Conservation (phyloP, 2,329 filamentous ascomycete genomes). For the Arthrocladium fulminans region DNA sequence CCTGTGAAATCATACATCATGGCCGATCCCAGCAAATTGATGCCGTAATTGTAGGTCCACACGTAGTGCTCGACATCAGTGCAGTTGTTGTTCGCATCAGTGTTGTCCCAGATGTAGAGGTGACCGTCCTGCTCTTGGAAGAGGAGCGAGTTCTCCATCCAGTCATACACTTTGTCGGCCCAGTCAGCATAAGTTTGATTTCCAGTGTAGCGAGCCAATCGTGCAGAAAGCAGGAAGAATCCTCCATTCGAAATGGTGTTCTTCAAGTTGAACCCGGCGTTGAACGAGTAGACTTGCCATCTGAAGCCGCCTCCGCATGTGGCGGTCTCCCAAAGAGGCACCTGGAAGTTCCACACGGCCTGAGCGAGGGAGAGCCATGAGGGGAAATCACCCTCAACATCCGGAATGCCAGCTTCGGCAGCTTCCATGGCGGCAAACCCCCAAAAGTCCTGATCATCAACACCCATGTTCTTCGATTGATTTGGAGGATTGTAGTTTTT, state of each 20-base stretch:
- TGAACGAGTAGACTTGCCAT: constrained; percentile 65
- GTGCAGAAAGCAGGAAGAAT: constrained; percentile 42
- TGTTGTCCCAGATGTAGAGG: constrained; percentile 52
- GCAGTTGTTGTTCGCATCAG: constrained; percentile 50
- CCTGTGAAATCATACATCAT: constrained; percentile 60
- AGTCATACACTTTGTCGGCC: constrained; percentile 36
- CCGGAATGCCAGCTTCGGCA: constrained; percentile 30
- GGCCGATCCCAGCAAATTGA: constrained; percentile 52
- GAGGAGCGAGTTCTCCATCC: constrained; percentile 45
- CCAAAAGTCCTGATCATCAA: constrained; percentile 29
- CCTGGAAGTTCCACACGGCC: constrained; percentile 69
- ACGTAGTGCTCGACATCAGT: constrained; percentile 52
- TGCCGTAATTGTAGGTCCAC: constrained; percentile 58
- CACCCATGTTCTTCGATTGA: constrained; percentile 32
- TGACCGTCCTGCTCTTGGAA: constrained; percentile 44
- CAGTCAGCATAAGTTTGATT: constrained; percentile 32
- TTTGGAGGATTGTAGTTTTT: constrained; percentile 35
- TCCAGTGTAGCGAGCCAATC: constrained; percentile 32
- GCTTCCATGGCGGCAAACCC: constrained; percentile 31
- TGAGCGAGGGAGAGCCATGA: constrained; percentile 66
- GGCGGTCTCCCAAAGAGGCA: constrained; percentile 55
- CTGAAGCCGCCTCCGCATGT: constrained; percentile 63
- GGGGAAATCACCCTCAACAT: constrained; percentile 38
- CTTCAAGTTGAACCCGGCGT: constrained; percentile 43
- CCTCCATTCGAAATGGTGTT: constrained; percentile 46